Conservation (phyloP, 805 yeast species). For the Saccharomyces kudriavzevii region DNA sequence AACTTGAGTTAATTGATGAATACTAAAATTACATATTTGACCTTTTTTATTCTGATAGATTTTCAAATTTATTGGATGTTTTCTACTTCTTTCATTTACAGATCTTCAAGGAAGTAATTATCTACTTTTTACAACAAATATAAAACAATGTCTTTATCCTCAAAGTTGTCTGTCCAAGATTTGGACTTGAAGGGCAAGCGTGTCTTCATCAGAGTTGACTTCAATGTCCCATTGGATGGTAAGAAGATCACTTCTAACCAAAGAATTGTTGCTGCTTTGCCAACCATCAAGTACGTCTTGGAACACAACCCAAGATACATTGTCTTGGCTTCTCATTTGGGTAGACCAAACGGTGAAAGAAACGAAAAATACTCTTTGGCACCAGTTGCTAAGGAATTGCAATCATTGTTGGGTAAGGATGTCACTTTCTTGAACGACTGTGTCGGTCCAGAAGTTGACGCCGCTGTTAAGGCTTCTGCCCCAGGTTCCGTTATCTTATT, state of each 20-base stretch:
- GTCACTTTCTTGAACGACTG: slow-evolving; percentile 82
- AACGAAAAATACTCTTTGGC: slow-evolving; percentile 80
- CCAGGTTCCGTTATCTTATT: slow-evolving; percentile 80
- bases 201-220: slow-evolving; percentile 97
- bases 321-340: slow-evolving; percentile 92
- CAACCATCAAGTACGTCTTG: slow-evolving; percentile 92
- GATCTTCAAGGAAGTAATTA: neutral
- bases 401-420: slow-evolving; percentile 60
- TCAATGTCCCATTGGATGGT: slow-evolving; percentile 93
- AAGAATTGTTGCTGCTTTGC: slow-evolving; percentile 98
- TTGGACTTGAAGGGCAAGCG: slow-evolving; percentile 80
- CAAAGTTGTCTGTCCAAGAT: slow-evolving; percentile 89
- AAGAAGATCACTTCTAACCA: slow-evolving; percentile 97
- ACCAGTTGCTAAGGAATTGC: slow-evolving; percentile 89
- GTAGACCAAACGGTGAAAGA: slow-evolving; percentile 96
- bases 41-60: neutral
- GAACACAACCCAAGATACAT: slow-evolving; percentile 87
- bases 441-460: slow-evolving; percentile 87
- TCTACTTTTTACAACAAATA: neutral
- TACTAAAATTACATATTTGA: neutral
- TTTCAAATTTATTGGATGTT: neutral
- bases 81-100: neutral
- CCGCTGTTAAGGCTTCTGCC: slow-evolving; percentile 62
- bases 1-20: neutral
- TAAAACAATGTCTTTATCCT: slow-evolving; percentile 75